Percentiles rank a stretch among this genome's conserved stretches.
Conservation (phyloP, 768 basidiomycete species). For the Mycena olivaceomarginata region DNA sequence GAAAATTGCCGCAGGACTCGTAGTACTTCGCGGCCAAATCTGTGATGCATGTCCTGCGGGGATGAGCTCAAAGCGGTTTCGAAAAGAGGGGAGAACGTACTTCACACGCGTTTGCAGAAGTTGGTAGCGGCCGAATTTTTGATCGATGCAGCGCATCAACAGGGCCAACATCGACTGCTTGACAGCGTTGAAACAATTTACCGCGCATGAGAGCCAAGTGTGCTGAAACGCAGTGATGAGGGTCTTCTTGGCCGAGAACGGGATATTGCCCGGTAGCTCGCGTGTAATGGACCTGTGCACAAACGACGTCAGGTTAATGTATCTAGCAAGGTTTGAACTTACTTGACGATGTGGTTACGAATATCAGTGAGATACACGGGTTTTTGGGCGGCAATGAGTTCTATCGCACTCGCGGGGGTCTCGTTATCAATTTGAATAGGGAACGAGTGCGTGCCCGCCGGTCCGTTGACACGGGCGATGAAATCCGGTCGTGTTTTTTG, state of each 20-base stretch:
- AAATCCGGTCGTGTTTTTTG: conserved; percentile 60
- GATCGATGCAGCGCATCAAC: conserved; percentile 52
- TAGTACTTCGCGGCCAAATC: conserved; percentile 37
- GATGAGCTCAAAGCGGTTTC: neutral
- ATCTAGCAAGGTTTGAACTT: conserved; percentile 16
- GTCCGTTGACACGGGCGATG: conserved; percentile 45
- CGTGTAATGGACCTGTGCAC: conserved; percentile 57
- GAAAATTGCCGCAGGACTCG: conserved; percentile 39
- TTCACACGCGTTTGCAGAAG: conserved; percentile 56
- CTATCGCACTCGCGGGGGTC: conserved; percentile 33
- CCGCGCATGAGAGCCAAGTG: conserved; percentile 52
- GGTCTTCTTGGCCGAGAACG: conserved; percentile 57
- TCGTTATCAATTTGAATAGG: conserved; percentile 44
- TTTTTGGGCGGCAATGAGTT: conserved; percentile 42
- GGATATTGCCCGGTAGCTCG: conserved; percentile 62
- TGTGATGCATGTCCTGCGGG: conserved; percentile 37
- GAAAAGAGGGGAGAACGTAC: conserved; percentile 50
- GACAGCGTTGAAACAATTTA: conserved; percentile 51
- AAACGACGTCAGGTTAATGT: neutral
- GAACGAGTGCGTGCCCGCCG: conserved; percentile 16
- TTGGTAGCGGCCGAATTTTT: conserved; percentile 64
- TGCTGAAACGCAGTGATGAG: conserved; percentile 57
- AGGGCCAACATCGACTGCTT: conserved; percentile 52
- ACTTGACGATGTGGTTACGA: conserved; percentile 56
- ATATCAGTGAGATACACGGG: conserved; percentile 56